A percentile compares a stretch with the other conserved stretches of the same genome.
Conservation (phyloP, 2,329 filamentous ascomycete genomes). For the Hypocreales sp. region DNA sequence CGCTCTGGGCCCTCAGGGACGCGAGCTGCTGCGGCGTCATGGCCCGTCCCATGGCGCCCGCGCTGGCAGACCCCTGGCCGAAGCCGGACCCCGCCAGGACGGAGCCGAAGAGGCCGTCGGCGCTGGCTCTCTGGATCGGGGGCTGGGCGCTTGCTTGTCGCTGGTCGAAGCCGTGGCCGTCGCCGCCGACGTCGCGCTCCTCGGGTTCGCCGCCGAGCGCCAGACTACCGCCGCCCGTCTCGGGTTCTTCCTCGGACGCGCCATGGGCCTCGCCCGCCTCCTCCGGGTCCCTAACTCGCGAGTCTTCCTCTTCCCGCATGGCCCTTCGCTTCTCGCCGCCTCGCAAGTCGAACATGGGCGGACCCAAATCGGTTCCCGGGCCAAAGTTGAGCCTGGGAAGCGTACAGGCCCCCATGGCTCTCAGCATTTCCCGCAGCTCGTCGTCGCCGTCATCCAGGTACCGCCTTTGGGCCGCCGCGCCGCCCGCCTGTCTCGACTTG, state of each 20-base stretch:
- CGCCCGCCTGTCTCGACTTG: slow-evolving; percentile 6
- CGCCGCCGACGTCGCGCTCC: slow-evolving; percentile 46
- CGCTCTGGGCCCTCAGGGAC: slow-evolving; percentile 48
- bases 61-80: slow-evolving; percentile 30
- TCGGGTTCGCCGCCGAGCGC: slow-evolving; percentile 90
- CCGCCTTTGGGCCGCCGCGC: neutral
- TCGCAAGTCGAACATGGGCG: slow-evolving; percentile 67
- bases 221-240: slow-evolving; percentile 65
- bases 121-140: slow-evolving; percentile 52
- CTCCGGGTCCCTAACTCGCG: slow-evolving; percentile 31
- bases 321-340: slow-evolving; percentile 70
- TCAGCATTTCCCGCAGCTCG: slow-evolving; percentile 20
- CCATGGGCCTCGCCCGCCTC: slow-evolving; percentile 28
- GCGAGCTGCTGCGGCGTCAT: slow-evolving; percentile 66
- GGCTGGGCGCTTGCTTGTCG: slow-evolving; percentile 57
- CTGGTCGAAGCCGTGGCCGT: slow-evolving; percentile 35
- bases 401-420: slow-evolving; percentile 19
- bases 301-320: slow-evolving; percentile 58
- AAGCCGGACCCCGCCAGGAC: slow-evolving; percentile 31
- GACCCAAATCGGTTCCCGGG: slow-evolving; percentile 20
- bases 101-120: slow-evolving; percentile 39
- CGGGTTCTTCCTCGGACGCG: slow-evolving; percentile 55
- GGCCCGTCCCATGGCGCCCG: slow-evolving; percentile 46
- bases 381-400: slow-evolving; percentile 10
- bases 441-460: slow-evolving; percentile 6